Evolutionary conservation across 2,329 filamentous ascomycete species (phyloP).

Genomic region (Pseudogymnoascus pannorum): DNA sequence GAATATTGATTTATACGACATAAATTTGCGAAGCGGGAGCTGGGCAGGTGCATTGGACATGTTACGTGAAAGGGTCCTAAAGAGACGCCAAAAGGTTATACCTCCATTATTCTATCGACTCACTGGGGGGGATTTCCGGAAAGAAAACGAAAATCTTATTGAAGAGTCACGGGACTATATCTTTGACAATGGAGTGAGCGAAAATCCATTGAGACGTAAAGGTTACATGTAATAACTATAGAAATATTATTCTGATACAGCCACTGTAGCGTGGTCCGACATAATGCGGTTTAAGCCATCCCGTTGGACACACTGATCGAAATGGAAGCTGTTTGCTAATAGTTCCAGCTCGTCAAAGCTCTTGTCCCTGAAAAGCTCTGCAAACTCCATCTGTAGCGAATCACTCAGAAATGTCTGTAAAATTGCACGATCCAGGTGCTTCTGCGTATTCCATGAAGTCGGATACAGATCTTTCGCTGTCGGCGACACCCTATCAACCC

Average conservation of each 20-base stretch:
- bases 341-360: constrained; percentile 42
- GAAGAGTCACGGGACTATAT: not conserved
- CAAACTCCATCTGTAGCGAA: constrained; percentile 38
- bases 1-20: not conserved
- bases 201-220: not conserved
- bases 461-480: constrained; percentile 23
- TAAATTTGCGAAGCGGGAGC: not conserved
- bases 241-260: not conserved
- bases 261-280: constrained; percentile 12
- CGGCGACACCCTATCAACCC: constrained; percentile 21
- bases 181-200: not conserved
- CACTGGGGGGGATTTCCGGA: not conserved
- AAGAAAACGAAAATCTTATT: not conserved
- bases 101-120: not conserved
- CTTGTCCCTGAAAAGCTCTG: constrained; percentile 44
- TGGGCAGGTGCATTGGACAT: constrained; percentile 1
- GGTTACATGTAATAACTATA: not conserved
- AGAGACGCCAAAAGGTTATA: not conserved
- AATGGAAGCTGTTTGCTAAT: constrained; percentile 40
- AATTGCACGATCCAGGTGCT: constrained; percentile 19
- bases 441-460: constrained; percentile 21
- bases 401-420: constrained; percentile 15
- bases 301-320: constrained; percentile 46
- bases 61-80: not conserved
- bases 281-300: constrained; percentile 40